phyloP scores from a whole-genome alignment of 2,329 filamentous ascomycete genomes.

The Didymella sp. region DNA sequence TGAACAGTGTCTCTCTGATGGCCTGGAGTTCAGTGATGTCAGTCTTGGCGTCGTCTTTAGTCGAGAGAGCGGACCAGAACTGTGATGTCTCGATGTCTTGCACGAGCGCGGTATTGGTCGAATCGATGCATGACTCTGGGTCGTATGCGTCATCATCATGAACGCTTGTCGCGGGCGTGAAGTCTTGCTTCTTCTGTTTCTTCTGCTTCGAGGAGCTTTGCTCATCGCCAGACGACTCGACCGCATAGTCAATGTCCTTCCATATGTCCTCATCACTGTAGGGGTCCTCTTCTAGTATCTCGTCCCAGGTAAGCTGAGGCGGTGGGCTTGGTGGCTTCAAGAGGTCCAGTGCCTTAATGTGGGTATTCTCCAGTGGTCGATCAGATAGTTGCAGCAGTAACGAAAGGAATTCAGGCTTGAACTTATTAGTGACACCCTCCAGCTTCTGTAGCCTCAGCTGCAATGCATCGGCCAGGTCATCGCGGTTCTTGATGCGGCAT shows the following conservation, averaged over 20 bases:
- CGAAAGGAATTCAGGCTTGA: constrained; percentile 79
- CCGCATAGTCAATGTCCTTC: constrained; percentile 71
- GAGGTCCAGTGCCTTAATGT: constrained; percentile 67
- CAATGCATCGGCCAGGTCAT: constrained; percentile 77
- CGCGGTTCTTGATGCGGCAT: constrained; percentile 79
- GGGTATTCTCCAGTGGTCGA: constrained; percentile 74
- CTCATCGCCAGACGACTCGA: constrained; percentile 70
- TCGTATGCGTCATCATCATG: constrained; percentile 48
- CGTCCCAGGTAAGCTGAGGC: constrained; percentile 73
- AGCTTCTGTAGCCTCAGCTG: constrained; percentile 66
- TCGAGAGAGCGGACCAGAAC: constrained; percentile 53
- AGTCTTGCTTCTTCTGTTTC: constrained; percentile 21
- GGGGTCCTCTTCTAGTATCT: constrained; percentile 78
- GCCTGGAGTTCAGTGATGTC: constrained; percentile 73
- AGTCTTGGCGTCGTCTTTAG: constrained; percentile 24
- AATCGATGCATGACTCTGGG: constrained; percentile 44
- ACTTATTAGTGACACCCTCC: constrained; percentile 62
- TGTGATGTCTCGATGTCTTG: constrained; percentile 54
- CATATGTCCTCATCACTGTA: constrained; percentile 74
- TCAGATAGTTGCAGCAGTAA: constrained; percentile 83
- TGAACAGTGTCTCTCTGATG: constrained; percentile 80
- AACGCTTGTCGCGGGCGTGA: constrained; percentile 47
- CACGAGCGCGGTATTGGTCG: constrained; percentile 38
- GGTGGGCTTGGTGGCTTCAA: constrained; percentile 58
- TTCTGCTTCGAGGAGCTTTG: constrained; percentile 41